These are phyloP conservation scores for Schizophyllum amplum DNA, from an alignment of 1,284 basidiomycete species.

Conservation along the genomic window DNA sequence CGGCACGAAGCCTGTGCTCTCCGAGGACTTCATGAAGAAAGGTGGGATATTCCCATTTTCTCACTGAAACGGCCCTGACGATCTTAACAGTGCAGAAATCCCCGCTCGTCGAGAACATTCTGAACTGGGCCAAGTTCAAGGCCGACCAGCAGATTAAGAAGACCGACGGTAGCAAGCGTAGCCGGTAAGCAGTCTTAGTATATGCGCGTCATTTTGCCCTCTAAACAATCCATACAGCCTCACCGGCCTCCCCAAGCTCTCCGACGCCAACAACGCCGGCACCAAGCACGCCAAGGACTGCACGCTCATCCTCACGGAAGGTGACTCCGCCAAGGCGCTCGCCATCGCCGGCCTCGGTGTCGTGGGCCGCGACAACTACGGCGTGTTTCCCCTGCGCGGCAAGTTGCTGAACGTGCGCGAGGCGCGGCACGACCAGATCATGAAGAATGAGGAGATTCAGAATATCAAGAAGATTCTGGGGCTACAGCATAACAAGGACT, in stretches of 20 bases:
- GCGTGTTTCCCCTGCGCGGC: slow-evolving; percentile 96
- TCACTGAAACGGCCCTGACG: slow-evolving; percentile 6
- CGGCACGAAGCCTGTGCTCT: slow-evolving; percentile 75
- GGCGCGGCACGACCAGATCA: slow-evolving; percentile 91
- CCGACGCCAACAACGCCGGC: slow-evolving; percentile 98
- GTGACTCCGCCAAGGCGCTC: slow-evolving; percentile 97
- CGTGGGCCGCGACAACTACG: slow-evolving; percentile 94
- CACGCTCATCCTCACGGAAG: slow-evolving; percentile 97
- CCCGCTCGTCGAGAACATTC: slow-evolving; percentile 85
- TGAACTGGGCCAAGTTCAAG: slow-evolving; percentile 96
- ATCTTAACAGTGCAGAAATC: slow-evolving; percentile 73
- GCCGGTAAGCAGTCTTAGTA: slow-evolving; percentile 48
- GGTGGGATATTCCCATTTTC: slow-evolving; percentile 34
- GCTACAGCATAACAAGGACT: slow-evolving; percentile 90
- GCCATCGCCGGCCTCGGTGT: slow-evolving; percentile 93
- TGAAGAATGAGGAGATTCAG: slow-evolving; percentile 97
- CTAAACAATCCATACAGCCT: slow-evolving; percentile 41
- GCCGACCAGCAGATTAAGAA: slow-evolving; percentile 95
- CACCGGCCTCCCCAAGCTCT: slow-evolving; percentile 87
- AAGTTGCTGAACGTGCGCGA: slow-evolving; percentile 98
- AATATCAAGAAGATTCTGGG: slow-evolving; percentile 99
- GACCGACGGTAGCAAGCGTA: slow-evolving; percentile 93
- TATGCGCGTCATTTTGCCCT: background rate
- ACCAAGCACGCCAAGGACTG: slow-evolving; percentile 77
- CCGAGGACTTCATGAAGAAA: slow-evolving; percentile 96